Evolutionary conservation across 2,329 filamentous ascomycete genomes (phyloP).

Genomic region (Pseudocercospora fijiensis): DNA sequence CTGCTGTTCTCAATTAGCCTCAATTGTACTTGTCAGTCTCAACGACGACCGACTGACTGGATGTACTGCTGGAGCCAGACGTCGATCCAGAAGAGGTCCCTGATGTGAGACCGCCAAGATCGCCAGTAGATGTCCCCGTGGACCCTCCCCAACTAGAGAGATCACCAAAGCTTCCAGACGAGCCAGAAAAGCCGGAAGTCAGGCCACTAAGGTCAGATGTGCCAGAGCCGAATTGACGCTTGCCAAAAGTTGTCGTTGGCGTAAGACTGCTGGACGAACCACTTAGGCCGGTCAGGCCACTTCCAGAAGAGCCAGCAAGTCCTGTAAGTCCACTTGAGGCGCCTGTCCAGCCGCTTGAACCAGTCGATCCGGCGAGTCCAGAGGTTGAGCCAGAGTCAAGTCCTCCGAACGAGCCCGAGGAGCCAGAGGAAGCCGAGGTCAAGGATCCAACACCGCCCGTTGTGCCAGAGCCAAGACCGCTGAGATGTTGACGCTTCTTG

Average conservation of each 20-base stretch:
- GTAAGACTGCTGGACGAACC: not conserved
- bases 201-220: not conserved
- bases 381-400: not conserved
- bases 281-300: not conserved
- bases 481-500: constrained; percentile 9
- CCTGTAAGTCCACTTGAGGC: not conserved
- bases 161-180: not conserved
- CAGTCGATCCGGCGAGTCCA: not conserved
- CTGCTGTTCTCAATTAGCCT: not conserved
- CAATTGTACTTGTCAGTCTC: not conserved
- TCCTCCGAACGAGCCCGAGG: not conserved
- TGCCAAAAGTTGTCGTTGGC: not conserved
- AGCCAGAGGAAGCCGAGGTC: not conserved
- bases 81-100: not conserved
- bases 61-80: not conserved
- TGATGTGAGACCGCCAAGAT: too few relatives aligned
- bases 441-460: constrained; percentile 1
- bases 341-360: not conserved
- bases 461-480: not conserved
- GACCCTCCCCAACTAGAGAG: not conserved
- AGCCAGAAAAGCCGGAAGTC: not conserved
- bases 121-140: not conserved
- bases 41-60: not conserved
- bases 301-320: not conserved
- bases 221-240: not conserved